Conservation (phyloP, 2,329 filamentous ascomycete genomes). For the Pyrenophora seminiperda region DNA sequence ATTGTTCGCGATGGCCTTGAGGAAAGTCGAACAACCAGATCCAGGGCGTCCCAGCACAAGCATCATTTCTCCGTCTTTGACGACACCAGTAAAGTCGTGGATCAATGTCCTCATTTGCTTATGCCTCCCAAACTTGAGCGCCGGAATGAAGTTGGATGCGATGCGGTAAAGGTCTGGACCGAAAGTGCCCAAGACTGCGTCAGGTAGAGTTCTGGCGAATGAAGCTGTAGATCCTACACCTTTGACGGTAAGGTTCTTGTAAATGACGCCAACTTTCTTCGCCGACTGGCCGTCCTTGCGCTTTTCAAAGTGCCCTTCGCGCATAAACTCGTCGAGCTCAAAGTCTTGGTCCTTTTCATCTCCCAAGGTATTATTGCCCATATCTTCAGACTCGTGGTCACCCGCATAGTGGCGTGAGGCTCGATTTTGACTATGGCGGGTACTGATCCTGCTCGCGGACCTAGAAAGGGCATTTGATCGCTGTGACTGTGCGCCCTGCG, state of each 20-base stretch:
- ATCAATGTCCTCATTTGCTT: constrained; percentile 62
- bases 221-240: constrained; percentile 69
- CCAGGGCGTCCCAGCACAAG: constrained; percentile 75
- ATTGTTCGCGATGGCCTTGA: constrained; percentile 76
- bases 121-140: constrained; percentile 55
- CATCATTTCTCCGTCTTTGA: constrained; percentile 74
- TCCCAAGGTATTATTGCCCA: constrained; percentile 33
- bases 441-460: constrained; percentile 38
- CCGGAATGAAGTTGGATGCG: constrained; percentile 60
- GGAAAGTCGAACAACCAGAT: constrained; percentile 75
- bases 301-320: constrained; percentile 77
- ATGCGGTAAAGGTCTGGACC: constrained; percentile 77
- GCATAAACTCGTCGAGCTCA: constrained; percentile 71
- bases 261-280: constrained; percentile 79
- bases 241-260: constrained; percentile 73
- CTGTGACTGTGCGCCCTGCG: constrained; percentile 30
- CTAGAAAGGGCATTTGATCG: constrained; percentile 31
- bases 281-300: constrained; percentile 68
- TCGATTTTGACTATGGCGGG: constrained; percentile 22
- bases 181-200: constrained; percentile 77
- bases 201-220: constrained; percentile 73
- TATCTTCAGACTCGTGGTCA: constrained; percentile 30
- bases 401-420: constrained; percentile 17
- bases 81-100: constrained; percentile 69
- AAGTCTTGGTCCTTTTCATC: constrained; percentile 65